phyloP scores from a whole-genome alignment of 768 basidiomycete genomes.

The Hortiboletus campestris region DNA sequence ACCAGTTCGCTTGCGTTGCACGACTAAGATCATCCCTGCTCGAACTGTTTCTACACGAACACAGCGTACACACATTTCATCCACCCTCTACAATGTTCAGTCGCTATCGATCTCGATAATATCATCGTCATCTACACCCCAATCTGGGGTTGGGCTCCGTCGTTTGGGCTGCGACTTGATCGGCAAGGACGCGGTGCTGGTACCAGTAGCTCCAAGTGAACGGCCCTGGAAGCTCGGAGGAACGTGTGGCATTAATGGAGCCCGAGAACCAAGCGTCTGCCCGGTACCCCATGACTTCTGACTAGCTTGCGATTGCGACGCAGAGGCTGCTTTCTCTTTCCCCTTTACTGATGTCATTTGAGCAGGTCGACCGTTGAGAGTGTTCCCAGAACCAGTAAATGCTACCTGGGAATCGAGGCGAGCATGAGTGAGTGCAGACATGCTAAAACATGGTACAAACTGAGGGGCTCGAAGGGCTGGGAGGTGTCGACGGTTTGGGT shows the following conservation, averaged over 20 bases:
- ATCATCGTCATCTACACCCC: slow-evolving; percentile 82
- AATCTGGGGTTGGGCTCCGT: slow-evolving; percentile 75
- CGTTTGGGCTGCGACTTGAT: slow-evolving; percentile 38
- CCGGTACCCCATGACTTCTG: slow-evolving; percentile 46
- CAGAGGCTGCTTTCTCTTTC: slow-evolving; percentile 47
- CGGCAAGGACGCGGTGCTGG: slow-evolving; percentile 44
- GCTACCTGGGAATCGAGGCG: slow-evolving; percentile 31
- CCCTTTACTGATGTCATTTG: slow-evolving; percentile 44
- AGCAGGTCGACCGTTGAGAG: slow-evolving; percentile 54
- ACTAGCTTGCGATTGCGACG: slow-evolving; percentile 30
- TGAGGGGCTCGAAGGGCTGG: slow-evolving; percentile 30
- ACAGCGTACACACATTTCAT: slow-evolving; percentile 6
- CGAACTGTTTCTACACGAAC: slow-evolving; percentile 2
- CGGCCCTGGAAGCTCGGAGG: slow-evolving; percentile 35
- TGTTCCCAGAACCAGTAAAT: slow-evolving; percentile 69
- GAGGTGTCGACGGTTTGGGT: slow-evolving; percentile 21
- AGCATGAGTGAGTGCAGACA: not conserved
- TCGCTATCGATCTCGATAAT: slow-evolving; percentile 86
- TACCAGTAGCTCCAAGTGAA: slow-evolving; percentile 53
- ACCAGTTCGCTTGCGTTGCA: not conserved
- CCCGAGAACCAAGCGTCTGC: slow-evolving; percentile 46
- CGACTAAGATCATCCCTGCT: not conserved
- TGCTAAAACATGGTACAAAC: slow-evolving; percentile 20
- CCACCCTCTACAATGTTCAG: slow-evolving; percentile 29
- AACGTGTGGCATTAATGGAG: slow-evolving; percentile 21